Percentiles rank a stretch among this genome's conserved stretches.
These are phyloP conservation scores for Anthracocystis panici-leucophaei DNA, from an alignment of 1,284 basidiomycete genomes.

Conservation along the genomic window DNA sequence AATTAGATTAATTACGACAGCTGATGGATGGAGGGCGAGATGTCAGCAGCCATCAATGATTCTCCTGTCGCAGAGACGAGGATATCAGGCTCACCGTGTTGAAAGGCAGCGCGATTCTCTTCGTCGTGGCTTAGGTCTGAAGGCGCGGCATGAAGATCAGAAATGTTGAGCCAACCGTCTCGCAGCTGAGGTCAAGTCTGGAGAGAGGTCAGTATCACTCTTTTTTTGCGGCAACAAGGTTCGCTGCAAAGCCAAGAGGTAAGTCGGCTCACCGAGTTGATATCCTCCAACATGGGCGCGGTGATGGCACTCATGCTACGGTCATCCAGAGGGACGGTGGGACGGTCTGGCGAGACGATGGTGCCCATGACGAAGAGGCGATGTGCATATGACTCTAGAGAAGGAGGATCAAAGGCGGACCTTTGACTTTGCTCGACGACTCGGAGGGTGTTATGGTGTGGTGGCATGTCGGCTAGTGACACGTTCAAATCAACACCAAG, in stretches of 20 bases:
- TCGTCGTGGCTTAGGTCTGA: neutral
- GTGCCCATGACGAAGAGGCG: constrained; percentile 8
- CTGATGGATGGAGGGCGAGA: neutral
- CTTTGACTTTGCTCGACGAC: neutral
- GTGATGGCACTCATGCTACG: constrained; percentile 8
- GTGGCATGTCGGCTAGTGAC: constrained; percentile 3
- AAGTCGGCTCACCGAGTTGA: constrained; percentile 15
- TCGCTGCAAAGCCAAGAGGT: neutral
- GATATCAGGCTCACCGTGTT: constrained; percentile 1
- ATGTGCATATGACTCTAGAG: neutral
- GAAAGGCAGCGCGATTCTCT: neutral
- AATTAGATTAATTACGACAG: constrained; percentile 8
- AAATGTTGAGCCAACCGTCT: constrained; percentile 22
- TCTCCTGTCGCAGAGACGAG: too few species aligned
- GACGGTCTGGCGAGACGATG: neutral
- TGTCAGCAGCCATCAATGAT: neutral
- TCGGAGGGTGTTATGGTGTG: neutral
- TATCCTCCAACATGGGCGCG: constrained; percentile 5
- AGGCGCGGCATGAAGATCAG: neutral
- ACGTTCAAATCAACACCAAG: constrained; percentile 12
- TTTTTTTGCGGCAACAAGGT: neutral
- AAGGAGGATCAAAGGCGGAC: neutral
- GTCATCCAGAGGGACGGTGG: neutral
- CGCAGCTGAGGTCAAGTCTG: constrained; percentile 10
- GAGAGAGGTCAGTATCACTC: neutral